Conservation (phyloP, 495 filamentous ascomycete species). For the Clohesyomyces aquaticus region DNA sequence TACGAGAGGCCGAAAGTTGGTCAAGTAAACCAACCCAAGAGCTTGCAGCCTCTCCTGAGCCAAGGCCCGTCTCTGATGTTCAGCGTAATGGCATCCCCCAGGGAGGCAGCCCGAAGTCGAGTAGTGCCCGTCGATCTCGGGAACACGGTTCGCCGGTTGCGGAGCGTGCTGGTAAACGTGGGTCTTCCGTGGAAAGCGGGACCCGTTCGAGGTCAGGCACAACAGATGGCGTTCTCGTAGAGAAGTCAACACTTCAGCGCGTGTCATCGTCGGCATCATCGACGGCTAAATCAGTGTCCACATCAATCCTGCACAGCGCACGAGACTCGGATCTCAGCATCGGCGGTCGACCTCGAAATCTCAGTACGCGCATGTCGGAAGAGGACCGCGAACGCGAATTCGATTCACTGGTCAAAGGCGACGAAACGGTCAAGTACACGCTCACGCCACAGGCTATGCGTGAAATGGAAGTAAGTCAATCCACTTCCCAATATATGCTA, state of each 20-base stretch:
- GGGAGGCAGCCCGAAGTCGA: constrained; percentile 10
- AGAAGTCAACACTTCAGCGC: constrained; percentile 29
- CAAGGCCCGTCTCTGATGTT: not conserved
- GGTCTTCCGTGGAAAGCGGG: constrained; percentile 12
- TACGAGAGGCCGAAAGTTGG: constrained; percentile 29
- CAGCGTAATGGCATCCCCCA: constrained; percentile 10
- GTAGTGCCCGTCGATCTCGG: constrained; percentile 12
- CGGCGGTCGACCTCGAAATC: constrained; percentile 20
- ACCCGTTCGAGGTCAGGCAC: constrained; percentile 20
- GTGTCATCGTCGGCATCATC: constrained; percentile 35
- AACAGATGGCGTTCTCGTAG: constrained; percentile 13
- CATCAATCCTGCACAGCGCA: constrained; percentile 33
- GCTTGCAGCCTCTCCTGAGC: not conserved
- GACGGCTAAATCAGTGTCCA: constrained; percentile 25
- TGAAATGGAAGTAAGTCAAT: constrained; percentile 73
- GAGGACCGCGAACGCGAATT: constrained; percentile 63
- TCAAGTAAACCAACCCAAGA: not conserved
- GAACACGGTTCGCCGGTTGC: constrained; percentile 17
- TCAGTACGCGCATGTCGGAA: constrained; percentile 43
- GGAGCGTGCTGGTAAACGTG: constrained; percentile 9
- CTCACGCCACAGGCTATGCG: constrained; percentile 88
- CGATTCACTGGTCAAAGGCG: constrained; percentile 86
- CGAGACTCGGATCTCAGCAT: constrained; percentile 33
- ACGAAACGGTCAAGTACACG: constrained; percentile 91
- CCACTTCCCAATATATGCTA: not conserved